Evolutionary conservation across 495 filamentous ascomycete genomes (phyloP).

Genomic region (Hypoxylon fuscum): DNA sequence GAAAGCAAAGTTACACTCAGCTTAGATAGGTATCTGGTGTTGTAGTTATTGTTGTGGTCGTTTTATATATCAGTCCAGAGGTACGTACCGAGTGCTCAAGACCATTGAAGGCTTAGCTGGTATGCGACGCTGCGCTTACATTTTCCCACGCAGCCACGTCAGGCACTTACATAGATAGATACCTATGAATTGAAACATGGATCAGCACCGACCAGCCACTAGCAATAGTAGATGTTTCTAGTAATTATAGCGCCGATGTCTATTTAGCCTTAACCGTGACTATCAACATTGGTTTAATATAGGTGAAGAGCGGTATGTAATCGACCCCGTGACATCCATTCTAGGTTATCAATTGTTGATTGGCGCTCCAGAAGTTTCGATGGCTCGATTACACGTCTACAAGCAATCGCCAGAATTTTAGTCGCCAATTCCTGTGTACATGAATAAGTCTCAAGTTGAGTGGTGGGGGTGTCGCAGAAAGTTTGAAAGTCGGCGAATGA

Average conservation of each 20-base stretch:
- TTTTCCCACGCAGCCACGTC: slow-evolving; percentile 5
- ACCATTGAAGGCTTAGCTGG: not conserved
- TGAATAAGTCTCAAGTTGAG: slow-evolving; percentile 34
- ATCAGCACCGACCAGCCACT: slow-evolving; percentile 21
- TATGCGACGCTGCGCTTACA: slow-evolving; percentile 26
- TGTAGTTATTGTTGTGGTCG: too few species aligned
- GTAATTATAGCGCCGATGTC: slow-evolving; percentile 34
- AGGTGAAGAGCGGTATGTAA: not conserved
- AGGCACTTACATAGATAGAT: slow-evolving; percentile 5
- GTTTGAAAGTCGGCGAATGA: slow-evolving; percentile 29
- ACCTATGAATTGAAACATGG: slow-evolving; percentile 20
- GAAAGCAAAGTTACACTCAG: too few species aligned
- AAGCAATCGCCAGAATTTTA: not conserved
- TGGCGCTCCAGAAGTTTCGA: not conserved
- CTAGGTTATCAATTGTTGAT: too few species aligned
- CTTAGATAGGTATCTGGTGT: too few species aligned
- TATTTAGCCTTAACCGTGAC: slow-evolving; percentile 37
- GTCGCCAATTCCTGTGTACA: slow-evolving; percentile 11
- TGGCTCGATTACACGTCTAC: slow-evolving; percentile 4
- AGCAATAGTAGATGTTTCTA: slow-evolving; percentile 29
- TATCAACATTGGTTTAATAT: slow-evolving; percentile 30
- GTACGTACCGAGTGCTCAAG: too few species aligned
- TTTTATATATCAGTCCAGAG: too few species aligned
- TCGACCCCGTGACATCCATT: not conserved
- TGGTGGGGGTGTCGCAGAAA: slow-evolving; percentile 28